These are phyloP conservation scores for Colletotrichum camelliae DNA, from an alignment of 2,329 filamentous ascomycete genomes.

Conservation along the genomic window DNA sequence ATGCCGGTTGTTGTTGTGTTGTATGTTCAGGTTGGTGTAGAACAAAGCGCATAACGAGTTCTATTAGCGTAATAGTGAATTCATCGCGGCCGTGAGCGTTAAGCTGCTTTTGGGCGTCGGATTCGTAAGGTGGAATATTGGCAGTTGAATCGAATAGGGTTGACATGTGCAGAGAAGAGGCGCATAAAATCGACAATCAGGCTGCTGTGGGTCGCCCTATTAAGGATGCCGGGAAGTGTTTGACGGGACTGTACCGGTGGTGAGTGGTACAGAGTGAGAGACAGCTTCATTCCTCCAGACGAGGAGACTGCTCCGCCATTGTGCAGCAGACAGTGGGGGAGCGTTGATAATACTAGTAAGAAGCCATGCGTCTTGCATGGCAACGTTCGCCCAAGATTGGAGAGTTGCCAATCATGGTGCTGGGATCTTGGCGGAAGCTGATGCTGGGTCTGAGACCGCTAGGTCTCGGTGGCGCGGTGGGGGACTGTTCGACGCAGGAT, in stretches of 20 bases:
- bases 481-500: slow-evolving; percentile 61
- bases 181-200: slow-evolving; percentile 20
- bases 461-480: slow-evolving; percentile 50
- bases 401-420: slow-evolving; percentile 49
- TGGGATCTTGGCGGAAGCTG: slow-evolving; percentile 41
- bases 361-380: slow-evolving; percentile 66
- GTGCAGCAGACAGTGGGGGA: slow-evolving; percentile 30
- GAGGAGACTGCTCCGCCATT: slow-evolving; percentile 24
- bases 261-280: not conserved
- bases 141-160: slow-evolving; percentile 22
- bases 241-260: not conserved
- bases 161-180: slow-evolving; percentile 22
- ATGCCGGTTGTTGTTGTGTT: slow-evolving; percentile 22
- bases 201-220: slow-evolving; percentile 25
- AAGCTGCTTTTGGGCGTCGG: slow-evolving; percentile 12
- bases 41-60: slow-evolving; percentile 20
- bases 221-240: slow-evolving; percentile 4
- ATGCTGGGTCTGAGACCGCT: slow-evolving; percentile 39
- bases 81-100: slow-evolving; percentile 19
- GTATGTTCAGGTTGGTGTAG: slow-evolving; percentile 17
- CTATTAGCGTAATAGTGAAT: slow-evolving; percentile 19
- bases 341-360: slow-evolving; percentile 52
- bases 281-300: slow-evolving; percentile 3
- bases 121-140: slow-evolving; percentile 14
- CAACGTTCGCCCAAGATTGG: slow-evolving; percentile 56